Evolutionary conservation across 495 filamentous ascomycete genomes (phyloP).

Genomic region (Annulohypoxylon bovei): DNA sequence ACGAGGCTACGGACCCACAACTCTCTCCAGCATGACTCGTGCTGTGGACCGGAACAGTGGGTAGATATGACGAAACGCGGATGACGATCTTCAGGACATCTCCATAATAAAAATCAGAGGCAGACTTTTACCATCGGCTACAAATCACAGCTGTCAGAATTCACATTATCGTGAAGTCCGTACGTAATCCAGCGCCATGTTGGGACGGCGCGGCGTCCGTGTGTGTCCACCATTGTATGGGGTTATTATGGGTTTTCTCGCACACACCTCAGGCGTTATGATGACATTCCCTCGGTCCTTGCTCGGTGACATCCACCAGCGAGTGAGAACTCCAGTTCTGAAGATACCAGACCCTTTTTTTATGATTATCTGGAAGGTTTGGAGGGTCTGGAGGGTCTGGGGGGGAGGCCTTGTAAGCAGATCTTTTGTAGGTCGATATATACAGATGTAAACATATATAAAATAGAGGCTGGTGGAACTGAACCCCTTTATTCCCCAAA

Average conservation of each 20-base stretch:
- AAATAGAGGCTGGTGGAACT: slow-evolving; percentile 30
- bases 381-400: slow-evolving; percentile 16
- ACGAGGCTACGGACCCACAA: background rate
- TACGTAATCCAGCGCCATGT: slow-evolving; percentile 29
- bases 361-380: slow-evolving; percentile 25
- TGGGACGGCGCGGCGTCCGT: background rate
- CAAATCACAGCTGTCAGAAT: slow-evolving; percentile 19
- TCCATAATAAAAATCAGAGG: slow-evolving; percentile 33
- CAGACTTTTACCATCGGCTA: slow-evolving; percentile 27
- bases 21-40: slow-evolving; percentile 1
- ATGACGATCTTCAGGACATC: slow-evolving; percentile 39
- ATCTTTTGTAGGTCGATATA: slow-evolving; percentile 4
- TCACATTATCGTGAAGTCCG: slow-evolving; percentile 17
- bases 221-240: slow-evolving; percentile 26
- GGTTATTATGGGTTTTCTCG: slow-evolving; percentile 7
- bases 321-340: slow-evolving; percentile 4
- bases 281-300: slow-evolving; percentile 41
- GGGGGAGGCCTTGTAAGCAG: slow-evolving; percentile 12
- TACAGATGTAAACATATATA: slow-evolving; percentile 30
- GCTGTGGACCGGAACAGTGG: slow-evolving; percentile 23
- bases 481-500: slow-evolving; percentile 14
- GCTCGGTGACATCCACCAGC: slow-evolving; percentile 39
- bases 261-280: slow-evolving; percentile 24
- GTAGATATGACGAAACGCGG: slow-evolving; percentile 38
- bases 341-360: slow-evolving; percentile 32